Base-by-base conservation (phyloP, 305 asterid genomes). In the Rubia balearica region DNA sequence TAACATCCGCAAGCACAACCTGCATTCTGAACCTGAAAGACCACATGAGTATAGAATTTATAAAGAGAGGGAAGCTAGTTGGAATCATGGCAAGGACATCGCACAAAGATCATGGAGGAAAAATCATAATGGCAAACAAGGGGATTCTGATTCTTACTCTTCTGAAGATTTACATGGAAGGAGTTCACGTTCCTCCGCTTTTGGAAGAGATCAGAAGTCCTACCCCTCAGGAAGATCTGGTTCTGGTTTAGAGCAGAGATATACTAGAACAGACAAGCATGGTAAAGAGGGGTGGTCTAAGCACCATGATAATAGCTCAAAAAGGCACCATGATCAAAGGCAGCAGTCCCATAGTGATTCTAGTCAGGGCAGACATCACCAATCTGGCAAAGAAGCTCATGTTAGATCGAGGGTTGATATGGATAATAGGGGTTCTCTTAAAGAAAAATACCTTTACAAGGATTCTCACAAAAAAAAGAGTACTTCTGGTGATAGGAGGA, bases 161-260 rank as follows among this genome's bases (percentile, higher is more conserved):
- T 43, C 48, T 73, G 90, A 82, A 30, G 33, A 30, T 30, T 30
- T 30, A 30, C 33, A 30, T 30, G 33, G 33, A 71, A 82, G 74
- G 78, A 75, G 82, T 71, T 71, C 79, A 24, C 85, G 40, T 55
- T 63, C 82, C 68, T 81, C 86, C 48, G 59, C 68, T 68, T 74
- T 78, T 71, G 81, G 82, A 75, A 79, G 80, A 78, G 92, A 81
- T 78, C 81, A 74, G 80, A 83, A 83, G 81, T 74, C 62, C 68
- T 65, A 60, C 73, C 85, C 77, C 60, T 74, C 77, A 13, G 88
- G 77, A 78, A 81, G 84, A 82, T 83, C 85, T 65, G 78, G 71
- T 72, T n/a, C n/a, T n/a, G n/a, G n/a, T n/a, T n/a, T n/a, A n/a
- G n/a, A n/a, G n/a, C n/a, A n/a, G n/a, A n/a, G n/a, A n/a, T 80